phyloP scores from a whole-genome alignment of 768 basidiomycete species.

The Suillus cothurnatus region DNA sequence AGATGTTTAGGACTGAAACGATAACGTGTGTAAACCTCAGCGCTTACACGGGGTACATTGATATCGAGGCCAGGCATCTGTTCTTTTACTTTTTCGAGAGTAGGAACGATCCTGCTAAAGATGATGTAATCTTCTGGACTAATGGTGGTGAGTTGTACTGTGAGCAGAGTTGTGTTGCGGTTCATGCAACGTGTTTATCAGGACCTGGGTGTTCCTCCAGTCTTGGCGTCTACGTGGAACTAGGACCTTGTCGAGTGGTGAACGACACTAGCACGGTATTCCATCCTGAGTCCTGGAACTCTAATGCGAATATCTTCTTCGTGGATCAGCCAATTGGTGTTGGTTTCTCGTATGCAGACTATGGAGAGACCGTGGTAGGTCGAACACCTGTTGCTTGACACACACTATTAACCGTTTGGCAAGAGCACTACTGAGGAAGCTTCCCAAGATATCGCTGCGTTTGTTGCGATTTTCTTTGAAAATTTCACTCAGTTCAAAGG shows the following conservation, averaged over 20 bases:
- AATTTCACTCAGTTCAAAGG: slow-evolving; percentile 73
- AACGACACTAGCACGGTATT: slow-evolving; percentile 50
- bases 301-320: slow-evolving; percentile 54
- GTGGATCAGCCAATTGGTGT: slow-evolving; percentile 49
- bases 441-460: slow-evolving; percentile 69
- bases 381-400: slow-evolving; percentile 8
- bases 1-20: not conserved
- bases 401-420: not conserved
- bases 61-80: slow-evolving; percentile 62
- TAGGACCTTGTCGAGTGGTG: slow-evolving; percentile 71
- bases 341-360: slow-evolving; percentile 49
- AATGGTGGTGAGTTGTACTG: slow-evolving; percentile 52
- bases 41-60: slow-evolving; percentile 68
- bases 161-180: not conserved
- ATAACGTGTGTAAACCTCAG: slow-evolving; percentile 30
- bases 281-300: slow-evolving; percentile 68
- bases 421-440: slow-evolving; percentile 69
- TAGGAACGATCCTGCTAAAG: slow-evolving; percentile 54
- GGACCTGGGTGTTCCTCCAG: slow-evolving; percentile 57
- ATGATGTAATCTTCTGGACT: slow-evolving; percentile 63
- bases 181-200: slow-evolving; percentile 4
- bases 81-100: slow-evolving; percentile 83
- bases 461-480: slow-evolving; percentile 74
- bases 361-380: slow-evolving; percentile 42
- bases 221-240: slow-evolving; percentile 73